Evolutionary conservation across 176 grass and related monocot genomes (phyloP), one percentile per base, ranked within the genome.

Genomic region (Bonia amplexicaulis): DNA sequence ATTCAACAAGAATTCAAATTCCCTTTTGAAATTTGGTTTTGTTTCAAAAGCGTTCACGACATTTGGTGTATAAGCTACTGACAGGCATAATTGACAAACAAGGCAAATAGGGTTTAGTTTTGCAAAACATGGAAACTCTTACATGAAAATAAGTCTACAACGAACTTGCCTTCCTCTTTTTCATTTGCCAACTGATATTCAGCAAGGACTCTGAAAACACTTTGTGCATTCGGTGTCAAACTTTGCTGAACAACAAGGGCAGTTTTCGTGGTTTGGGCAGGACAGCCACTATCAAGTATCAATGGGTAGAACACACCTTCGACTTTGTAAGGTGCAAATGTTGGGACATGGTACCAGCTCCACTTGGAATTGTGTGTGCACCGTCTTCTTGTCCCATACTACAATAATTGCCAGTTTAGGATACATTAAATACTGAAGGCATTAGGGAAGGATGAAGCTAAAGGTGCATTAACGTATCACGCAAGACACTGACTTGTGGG

Each of bases 341-440:
- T 94, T 16, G 91, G 93, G 62, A 92, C 91, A 31, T 95, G 96
- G 31, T 98, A 93, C n/a, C 96, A 98, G 60, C 89, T 92, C 89
- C 93, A 98, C 52, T 92, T 98, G 66, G n/a, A 92, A 95, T 66
- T 92, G 83, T 68, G 89, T 95, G 81, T 93, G 88, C 61, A 98
- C 96, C 93, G 95, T 98, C 91, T 98, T 98, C 91, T 98, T 98
- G 88, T 98, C 96, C 96, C 93, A 98, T 82, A 94, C 96, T 97
- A 53, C 64, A 85, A 25, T 25, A 82, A 71, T 75, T 83, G 54
- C 47, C 79, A 49, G 55, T 59, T 88, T 68, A 88, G 23, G n/a
- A 76, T 73, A 77, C 44, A 17, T 71, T 78, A 84, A 68, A 71
- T 29, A 85, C 59, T 35, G 23, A 83, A 85, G 48, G 14, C 17